These are phyloP conservation scores for Calonectria montana DNA, from an alignment of 2,329 filamentous ascomycete species.

Conservation along the genomic window DNA sequence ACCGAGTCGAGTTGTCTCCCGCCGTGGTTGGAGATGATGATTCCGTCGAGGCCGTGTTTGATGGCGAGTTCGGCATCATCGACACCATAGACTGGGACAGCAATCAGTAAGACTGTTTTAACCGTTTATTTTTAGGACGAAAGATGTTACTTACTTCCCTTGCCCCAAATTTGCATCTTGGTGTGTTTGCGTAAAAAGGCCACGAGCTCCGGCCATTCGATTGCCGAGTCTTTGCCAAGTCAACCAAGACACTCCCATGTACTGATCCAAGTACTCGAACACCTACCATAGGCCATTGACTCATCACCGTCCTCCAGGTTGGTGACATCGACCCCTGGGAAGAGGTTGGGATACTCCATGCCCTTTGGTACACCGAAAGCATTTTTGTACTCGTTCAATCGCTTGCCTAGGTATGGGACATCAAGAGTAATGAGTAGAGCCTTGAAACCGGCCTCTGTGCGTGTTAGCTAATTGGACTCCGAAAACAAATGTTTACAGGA, in stretches of 20 bases:
- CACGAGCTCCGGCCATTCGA: slow-evolving; percentile 18
- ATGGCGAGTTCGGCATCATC: slow-evolving; percentile 46
- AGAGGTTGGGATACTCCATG: slow-evolving; percentile 24
- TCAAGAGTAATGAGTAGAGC: slow-evolving; percentile 18
- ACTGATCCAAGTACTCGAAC: not conserved
- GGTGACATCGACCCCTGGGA: slow-evolving; percentile 16
- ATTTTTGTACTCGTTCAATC: slow-evolving; percentile 23
- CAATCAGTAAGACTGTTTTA: not conserved
- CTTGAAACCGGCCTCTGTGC: slow-evolving; percentile 20
- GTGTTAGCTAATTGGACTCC: not conserved
- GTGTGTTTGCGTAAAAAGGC: slow-evolving; percentile 20
- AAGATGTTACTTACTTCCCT: slow-evolving; percentile 21
- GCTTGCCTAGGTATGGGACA: slow-evolving; percentile 8
- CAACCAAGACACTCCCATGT: not conserved
- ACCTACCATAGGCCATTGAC: slow-evolving; percentile 18
- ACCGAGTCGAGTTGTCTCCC: slow-evolving; percentile 48
- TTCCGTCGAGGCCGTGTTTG: slow-evolving; percentile 43
- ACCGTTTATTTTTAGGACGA: slow-evolving; percentile 17
- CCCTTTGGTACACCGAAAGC: slow-evolving; percentile 13
- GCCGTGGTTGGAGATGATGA: slow-evolving; percentile 50
- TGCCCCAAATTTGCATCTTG: slow-evolving; percentile 24
- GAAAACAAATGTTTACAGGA: not conserved
- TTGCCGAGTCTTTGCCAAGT: not conserved
- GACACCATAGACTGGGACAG: slow-evolving; percentile 39
- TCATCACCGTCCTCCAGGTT: slow-evolving; percentile 21